Percentiles rank a stretch among this genome's conserved stretches.
phyloP scores from a whole-genome alignment of 2,329 filamentous ascomycete species.

The Epichloe festucae region DNA sequence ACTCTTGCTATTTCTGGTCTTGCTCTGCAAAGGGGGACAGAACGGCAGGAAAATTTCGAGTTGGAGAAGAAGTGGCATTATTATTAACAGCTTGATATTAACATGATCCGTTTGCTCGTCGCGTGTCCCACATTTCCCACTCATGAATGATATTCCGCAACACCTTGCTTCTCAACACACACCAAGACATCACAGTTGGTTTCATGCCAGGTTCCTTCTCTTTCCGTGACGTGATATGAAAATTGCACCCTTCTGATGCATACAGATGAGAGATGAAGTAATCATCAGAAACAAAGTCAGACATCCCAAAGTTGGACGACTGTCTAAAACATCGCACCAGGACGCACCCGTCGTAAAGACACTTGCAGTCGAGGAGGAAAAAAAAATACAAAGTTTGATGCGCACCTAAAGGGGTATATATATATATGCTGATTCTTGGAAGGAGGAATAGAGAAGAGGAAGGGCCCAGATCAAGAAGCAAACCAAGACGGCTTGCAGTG shows the following conservation, averaged over 20 bases:
- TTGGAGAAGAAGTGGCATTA: background rate
- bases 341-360: background rate
- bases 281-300: background rate
- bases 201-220: background rate
- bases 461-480: background rate
- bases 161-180: background rate
- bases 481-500: too few relatives aligned
- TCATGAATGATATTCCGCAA: slow-evolving; percentile 3
- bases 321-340: background rate
- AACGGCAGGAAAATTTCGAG: too few relatives aligned
- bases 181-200: background rate
- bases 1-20: too few relatives aligned
- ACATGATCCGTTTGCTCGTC: background rate
- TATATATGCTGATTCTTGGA: background rate
- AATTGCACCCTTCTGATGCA: background rate
- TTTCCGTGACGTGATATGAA: background rate
- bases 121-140: background rate
- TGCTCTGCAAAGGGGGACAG: too few relatives aligned
- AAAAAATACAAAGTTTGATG: background rate
- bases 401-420: background rate
- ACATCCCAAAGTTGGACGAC: background rate
- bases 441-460: background rate
- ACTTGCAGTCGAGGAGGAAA: background rate
- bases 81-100: slow-evolving; percentile 4
- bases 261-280: too few relatives aligned